Percentiles rank a stretch among this genome's conserved stretches.
Conservation (phyloP, 768 basidiomycete genomes). For the Pholiota microspora region DNA sequence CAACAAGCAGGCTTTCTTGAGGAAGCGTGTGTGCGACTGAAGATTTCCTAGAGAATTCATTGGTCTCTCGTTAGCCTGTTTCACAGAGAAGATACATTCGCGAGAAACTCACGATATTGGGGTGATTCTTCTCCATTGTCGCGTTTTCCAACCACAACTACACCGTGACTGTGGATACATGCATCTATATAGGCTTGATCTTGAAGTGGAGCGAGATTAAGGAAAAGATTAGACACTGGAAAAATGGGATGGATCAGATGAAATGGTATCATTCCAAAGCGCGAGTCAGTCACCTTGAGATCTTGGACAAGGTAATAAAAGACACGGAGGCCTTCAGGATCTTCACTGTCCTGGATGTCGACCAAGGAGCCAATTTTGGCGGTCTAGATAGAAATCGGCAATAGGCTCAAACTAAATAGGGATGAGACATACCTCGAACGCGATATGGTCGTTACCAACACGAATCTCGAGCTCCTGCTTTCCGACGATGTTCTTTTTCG, state of each 20-base stretch:
- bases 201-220: slow-evolving; percentile 99
- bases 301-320: slow-evolving; percentile 99
- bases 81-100: background rate
- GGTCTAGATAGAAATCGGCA: slow-evolving; percentile 55
- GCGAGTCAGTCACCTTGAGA: slow-evolving; percentile 86
- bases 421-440: slow-evolving; percentile 75
- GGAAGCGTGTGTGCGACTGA: slow-evolving; percentile 14
- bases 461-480: slow-evolving; percentile 98
- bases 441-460: slow-evolving; percentile 91
- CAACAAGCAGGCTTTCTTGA: slow-evolving; percentile 45
- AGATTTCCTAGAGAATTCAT: slow-evolving; percentile 8
- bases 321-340: slow-evolving; percentile 95
- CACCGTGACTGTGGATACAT: background rate
- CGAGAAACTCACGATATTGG: slow-evolving; percentile 8
- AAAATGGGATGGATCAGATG: no score
- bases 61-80: background rate
- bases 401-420: background rate
- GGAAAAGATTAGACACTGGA: slow-evolving; percentile 94
- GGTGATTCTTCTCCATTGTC: slow-evolving; percentile 7
- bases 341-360: slow-evolving; percentile 95
- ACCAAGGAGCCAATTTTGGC: slow-evolving; percentile 97
- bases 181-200: slow-evolving; percentile 90
- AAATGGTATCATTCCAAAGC: no score
- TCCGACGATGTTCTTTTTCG: slow-evolving; percentile 98
- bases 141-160: slow-evolving; percentile 12